Evolutionary conservation across 305 asterid genomes (phyloP).

Genomic region (Euphrasia arctica): DNA sequence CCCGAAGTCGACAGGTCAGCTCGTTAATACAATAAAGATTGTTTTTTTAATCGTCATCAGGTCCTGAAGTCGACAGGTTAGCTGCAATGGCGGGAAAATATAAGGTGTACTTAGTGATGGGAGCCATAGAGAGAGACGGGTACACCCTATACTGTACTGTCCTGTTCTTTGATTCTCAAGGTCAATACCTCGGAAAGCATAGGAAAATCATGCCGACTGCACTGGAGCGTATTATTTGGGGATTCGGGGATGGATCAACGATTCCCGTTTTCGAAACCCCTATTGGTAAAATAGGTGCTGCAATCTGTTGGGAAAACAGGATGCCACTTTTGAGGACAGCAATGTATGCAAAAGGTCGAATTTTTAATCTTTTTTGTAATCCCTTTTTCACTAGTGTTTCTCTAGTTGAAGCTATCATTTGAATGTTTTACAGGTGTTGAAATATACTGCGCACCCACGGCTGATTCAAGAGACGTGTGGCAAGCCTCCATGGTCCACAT

Average conservation of each 20-base stretch:
- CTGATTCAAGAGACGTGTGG: conserved; percentile 90
- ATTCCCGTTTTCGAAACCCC: conserved; percentile 91
- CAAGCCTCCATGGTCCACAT: conserved; percentile 97
- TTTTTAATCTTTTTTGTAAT: background rate
- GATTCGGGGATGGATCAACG: conserved; percentile 95
- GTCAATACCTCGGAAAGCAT: conserved; percentile 84
- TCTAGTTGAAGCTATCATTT: conserved; percentile 5
- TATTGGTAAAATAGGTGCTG: conserved; percentile 90
- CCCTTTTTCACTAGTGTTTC: background rate
- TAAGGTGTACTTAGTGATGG: conserved; percentile 85
- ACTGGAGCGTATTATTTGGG: conserved; percentile 88
- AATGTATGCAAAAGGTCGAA: conserved; percentile 84
- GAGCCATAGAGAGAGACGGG: conserved; percentile 87
- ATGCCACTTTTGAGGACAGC: conserved; percentile 95
- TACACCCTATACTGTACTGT: conserved; percentile 86
- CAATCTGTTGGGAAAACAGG: conserved; percentile 96
- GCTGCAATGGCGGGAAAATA: conserved; percentile 95
- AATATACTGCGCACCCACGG: conserved; percentile 96
- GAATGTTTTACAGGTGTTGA: conserved; percentile 55
- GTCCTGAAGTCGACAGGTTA: conserved; percentile 88
- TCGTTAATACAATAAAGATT: background rate
- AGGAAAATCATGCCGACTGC: conserved; percentile 91
- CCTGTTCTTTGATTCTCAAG: conserved; percentile 79
- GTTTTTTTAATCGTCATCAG: conserved; percentile 33
- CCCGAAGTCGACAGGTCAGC: conserved; percentile 93